These are phyloP conservation scores for Hordeum marinum DNA, from an alignment of 176 grass and related monocot genomes.

Conservation along the genomic window DNA sequence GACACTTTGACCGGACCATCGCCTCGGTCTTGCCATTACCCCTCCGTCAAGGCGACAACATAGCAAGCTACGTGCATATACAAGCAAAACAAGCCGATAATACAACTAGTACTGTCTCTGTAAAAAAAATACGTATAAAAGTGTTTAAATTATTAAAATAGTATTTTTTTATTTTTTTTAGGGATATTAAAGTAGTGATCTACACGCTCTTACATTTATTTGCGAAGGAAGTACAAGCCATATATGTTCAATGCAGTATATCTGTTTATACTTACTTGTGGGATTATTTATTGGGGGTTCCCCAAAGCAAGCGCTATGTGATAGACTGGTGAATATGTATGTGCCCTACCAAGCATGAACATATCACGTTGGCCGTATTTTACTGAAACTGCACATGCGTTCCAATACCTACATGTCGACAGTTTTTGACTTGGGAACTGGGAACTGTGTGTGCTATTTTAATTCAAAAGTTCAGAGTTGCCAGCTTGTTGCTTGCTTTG, in stretches of 20 bases:
- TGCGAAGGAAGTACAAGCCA: too few relatives aligned
- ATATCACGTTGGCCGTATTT: conserved; percentile 1
- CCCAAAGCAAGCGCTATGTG: too few relatives aligned
- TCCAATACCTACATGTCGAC: not conserved
- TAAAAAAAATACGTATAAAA: too few relatives aligned
- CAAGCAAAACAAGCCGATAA: not conserved
- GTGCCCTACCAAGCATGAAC: not conserved
- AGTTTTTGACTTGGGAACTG: not conserved
- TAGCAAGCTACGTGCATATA: not conserved
- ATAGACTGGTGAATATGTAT: not conserved
- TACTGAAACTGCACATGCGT: conserved; percentile 40
- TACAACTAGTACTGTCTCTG: too few relatives aligned
- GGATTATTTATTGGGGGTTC: too few relatives aligned
- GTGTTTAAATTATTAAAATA: too few relatives aligned
- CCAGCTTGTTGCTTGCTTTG: conserved; percentile 7
- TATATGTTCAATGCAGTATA: too few relatives aligned
- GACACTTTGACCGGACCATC: not conserved
- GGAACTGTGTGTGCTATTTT: not conserved
- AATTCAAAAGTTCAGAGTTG: not conserved
- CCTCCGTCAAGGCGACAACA: not conserved
- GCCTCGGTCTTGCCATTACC: not conserved
- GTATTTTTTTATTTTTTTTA: too few relatives aligned
- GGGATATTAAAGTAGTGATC: too few relatives aligned
- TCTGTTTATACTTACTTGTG: too few relatives aligned
- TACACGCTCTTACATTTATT: too few relatives aligned